Base-by-base conservation (phyloP, 306 rosid genomes). In the Prunus padus region DNA sequence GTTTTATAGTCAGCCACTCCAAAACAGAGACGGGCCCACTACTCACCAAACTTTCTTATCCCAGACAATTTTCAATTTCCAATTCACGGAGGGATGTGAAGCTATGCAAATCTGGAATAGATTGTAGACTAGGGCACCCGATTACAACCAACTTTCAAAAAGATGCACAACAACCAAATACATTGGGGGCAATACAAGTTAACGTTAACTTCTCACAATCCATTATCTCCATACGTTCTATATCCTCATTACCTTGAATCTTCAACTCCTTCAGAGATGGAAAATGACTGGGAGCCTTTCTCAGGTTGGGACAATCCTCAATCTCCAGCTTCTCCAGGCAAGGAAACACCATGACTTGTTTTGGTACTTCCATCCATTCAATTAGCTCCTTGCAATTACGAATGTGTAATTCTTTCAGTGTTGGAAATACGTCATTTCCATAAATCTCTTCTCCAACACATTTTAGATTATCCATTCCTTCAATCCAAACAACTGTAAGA, bases 1-100 rank as follows among this genome's bases (percentile, higher is more conserved):
- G 0, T 1, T 1, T 0, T 5, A 33, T 33, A 33, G n/a, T n/a
- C n/a, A 1, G 0, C 8, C 5, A 5, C 1, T 5, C 2, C 8
- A 33, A 7, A 33, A 33, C 7, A 33, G 40, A 33, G 8, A 33
- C 0, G 8, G 40, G 1, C 40, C 40, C 40, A 33, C 8, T 33
- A 5, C 40, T 5, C 40, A 5, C 8, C 40, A 33, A 33, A 18
- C 11, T 51, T 18, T 16, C 23, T 16, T 18, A 46, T 46, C 18
- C 1, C 15, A 2, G 18, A 11, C 51, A 46, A 11, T 3, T 12
- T 13, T 10, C 1, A 46, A 11, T 13, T 1, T 0, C 0, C 14
- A 46, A 14, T 46, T 14, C 1, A 46, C 18, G 16, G 1, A 46
- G 18, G 5, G 51, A 46, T 13, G 18, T 46, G 51, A 46, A 46